phyloP scores from a whole-genome alignment of 495 filamentous ascomycete genomes.

The Penicillium parvum region DNA sequence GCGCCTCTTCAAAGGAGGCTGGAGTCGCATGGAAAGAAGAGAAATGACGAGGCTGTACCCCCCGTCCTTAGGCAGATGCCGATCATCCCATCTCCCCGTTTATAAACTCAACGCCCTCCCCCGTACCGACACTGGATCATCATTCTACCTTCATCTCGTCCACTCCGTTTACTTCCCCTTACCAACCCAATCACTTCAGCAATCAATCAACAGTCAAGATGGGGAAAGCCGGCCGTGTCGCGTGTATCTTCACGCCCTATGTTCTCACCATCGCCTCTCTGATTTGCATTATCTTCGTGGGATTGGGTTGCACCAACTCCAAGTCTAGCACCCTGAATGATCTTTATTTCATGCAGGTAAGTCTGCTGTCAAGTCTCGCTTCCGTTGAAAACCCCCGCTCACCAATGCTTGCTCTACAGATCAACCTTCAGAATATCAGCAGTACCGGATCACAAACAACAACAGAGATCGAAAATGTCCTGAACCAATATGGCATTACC shows the following conservation, averaged over 20 bases:
- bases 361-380: conserved; percentile 8
- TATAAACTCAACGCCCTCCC: conserved; percentile 12
- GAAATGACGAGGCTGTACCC: conserved; percentile 7
- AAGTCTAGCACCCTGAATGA: conserved; percentile 44
- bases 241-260: conserved; percentile 80
- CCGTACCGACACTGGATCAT: neutral
- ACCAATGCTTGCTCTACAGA: conserved; percentile 22
- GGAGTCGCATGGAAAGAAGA: conserved; percentile 11
- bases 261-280: conserved; percentile 67
- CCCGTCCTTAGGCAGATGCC: neutral
- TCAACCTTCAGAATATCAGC: conserved; percentile 39
- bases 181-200: neutral
- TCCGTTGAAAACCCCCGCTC: neutral
- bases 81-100: conserved; percentile 11
- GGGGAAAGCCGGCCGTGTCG: conserved; percentile 70
- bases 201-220: conserved; percentile 37
- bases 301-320: conserved; percentile 65
- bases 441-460: conserved; percentile 17
- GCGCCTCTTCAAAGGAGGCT: conserved; percentile 24
- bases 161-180: neutral
- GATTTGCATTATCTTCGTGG: conserved; percentile 67
- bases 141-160: conserved; percentile 2
- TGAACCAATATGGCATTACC: conserved; percentile 24
- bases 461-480: conserved; percentile 20
- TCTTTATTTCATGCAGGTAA: conserved; percentile 70